These are phyloP conservation scores for Infundibulicybe gibba DNA, from an alignment of 768 basidiomycete species.

Conservation along the genomic window DNA sequence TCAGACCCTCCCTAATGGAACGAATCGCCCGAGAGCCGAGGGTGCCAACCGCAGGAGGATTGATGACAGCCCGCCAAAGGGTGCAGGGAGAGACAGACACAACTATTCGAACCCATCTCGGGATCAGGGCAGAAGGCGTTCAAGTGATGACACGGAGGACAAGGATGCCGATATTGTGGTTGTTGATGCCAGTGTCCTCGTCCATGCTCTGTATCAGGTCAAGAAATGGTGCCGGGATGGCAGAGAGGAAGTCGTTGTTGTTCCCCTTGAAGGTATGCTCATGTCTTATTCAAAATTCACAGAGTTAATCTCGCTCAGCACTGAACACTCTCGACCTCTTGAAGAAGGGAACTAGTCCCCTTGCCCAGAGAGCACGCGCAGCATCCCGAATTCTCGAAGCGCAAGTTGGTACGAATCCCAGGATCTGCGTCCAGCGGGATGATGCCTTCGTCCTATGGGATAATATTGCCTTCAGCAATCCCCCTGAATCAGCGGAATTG, in stretches of 20 bases:
- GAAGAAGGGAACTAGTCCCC: conserved; percentile 81
- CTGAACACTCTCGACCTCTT: conserved; percentile 89
- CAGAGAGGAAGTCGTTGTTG: conserved; percentile 72
- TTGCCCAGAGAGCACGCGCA: conserved; percentile 80
- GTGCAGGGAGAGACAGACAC: conserved; percentile 13
- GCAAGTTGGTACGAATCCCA: conserved; percentile 78
- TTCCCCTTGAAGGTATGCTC: conserved; percentile 82
- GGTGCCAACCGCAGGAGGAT: conserved; percentile 20
- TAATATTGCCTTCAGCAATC: conserved; percentile 51
- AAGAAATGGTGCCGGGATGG: conserved; percentile 81
- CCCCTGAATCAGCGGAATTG: conserved; percentile 6
- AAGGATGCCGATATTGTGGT: conserved; percentile 77
- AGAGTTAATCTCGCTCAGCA: conserved; percentile 37
- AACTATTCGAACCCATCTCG: not conserved
- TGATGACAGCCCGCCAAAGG: conserved; percentile 6
- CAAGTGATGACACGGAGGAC: conserved; percentile 23
- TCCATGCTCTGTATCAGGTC: conserved; percentile 74
- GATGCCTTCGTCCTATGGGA: conserved; percentile 86
- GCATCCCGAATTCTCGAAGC: conserved; percentile 89
- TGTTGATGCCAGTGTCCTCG: conserved; percentile 78
- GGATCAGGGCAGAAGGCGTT: conserved; percentile 20
- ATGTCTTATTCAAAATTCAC: not conserved
- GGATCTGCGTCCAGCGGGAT: conserved; percentile 79
- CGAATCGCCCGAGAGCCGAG: conserved; percentile 21
- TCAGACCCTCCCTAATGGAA: conserved; percentile 27